Conservation (phyloP, 2,329 filamentous ascomycete genomes). For the Neonectria coccinea region DNA sequence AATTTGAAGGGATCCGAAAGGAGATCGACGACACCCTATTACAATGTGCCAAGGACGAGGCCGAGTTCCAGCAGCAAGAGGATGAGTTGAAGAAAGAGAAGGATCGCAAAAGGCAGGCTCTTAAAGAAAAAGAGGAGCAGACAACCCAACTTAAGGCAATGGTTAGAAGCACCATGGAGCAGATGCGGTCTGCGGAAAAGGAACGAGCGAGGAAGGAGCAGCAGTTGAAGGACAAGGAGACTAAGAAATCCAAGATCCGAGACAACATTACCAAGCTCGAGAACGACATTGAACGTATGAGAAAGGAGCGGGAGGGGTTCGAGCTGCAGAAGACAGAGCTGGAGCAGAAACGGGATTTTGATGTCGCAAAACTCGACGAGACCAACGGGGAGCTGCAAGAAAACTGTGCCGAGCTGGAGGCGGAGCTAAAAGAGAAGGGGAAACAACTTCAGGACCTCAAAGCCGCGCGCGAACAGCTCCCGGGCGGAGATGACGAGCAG, state of each 20-base stretch:
- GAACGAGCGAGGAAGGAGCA: conserved; percentile 84
- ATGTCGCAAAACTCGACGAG: conserved; percentile 63
- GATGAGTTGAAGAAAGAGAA: conserved; percentile 80
- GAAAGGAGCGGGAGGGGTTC: conserved; percentile 65
- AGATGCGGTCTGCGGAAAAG: conserved; percentile 84
- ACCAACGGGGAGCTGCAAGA: conserved; percentile 73
- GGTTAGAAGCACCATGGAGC: conserved; percentile 81
- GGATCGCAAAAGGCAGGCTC: conserved; percentile 78
- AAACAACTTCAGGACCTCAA: conserved; percentile 82
- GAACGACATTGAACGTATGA: conserved; percentile 71
- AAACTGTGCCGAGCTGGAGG: conserved; percentile 73
- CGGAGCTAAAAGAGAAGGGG: conserved; percentile 74
- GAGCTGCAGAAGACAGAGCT: conserved; percentile 64
- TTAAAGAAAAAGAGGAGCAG: conserved; percentile 91
- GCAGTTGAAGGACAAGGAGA: conserved; percentile 73
- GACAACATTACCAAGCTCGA: conserved; percentile 78
- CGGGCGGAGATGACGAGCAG: conserved; percentile 70
- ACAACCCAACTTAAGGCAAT: conserved; percentile 87
- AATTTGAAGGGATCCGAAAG: conserved; percentile 81
- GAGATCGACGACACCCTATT: conserved; percentile 85
- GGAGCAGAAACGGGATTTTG: conserved; percentile 63
- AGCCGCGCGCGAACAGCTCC: conserved; percentile 73
- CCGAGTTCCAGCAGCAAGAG: conserved; percentile 74
- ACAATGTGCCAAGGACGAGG: conserved; percentile 77
- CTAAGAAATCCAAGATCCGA: conserved; percentile 75